Conservation (phyloP, 805 yeast genomes). For the Saccharomycopsis amapae region DNA sequence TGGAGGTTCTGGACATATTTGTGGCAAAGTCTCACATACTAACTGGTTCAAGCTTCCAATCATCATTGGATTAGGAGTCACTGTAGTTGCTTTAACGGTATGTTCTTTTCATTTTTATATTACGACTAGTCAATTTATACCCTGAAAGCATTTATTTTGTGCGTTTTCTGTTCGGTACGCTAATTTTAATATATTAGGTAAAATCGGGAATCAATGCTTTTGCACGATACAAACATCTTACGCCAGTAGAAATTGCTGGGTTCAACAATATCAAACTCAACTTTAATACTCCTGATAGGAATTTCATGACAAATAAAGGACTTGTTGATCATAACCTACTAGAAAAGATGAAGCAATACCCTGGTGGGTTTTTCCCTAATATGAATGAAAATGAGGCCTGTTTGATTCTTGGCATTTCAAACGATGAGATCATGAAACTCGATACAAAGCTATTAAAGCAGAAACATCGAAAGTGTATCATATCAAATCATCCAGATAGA, state of each 20-base stretch:
- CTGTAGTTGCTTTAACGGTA: constrained; percentile 3
- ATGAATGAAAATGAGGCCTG: constrained; percentile 72
- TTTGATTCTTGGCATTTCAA: constrained; percentile 51
- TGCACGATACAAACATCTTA: constrained; percentile 27
- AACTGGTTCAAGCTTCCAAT: constrained; percentile 8
- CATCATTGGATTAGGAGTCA: constrained; percentile 11
- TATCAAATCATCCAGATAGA: constrained; percentile 80
- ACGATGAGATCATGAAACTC: constrained; percentile 46
- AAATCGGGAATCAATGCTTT: constrained; percentile 34
- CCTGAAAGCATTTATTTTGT: not conserved
- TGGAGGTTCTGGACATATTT: too few relatives aligned
- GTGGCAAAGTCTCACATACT: not conserved
- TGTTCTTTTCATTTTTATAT: constrained; percentile 47
- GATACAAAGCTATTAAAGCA: constrained; percentile 48
- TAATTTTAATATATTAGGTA: constrained; percentile 18
- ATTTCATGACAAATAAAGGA: constrained; percentile 19
- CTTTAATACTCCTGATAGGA: constrained; percentile 17
- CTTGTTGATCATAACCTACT: constrained; percentile 24
- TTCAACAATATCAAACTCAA: constrained; percentile 31
- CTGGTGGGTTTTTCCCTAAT: constrained; percentile 56
- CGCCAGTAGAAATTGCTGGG: constrained; percentile 34
- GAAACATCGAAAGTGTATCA: constrained; percentile 70
- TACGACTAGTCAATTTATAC: not conserved
- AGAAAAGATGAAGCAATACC: constrained; percentile 32
- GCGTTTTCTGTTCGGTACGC: not conserved